These are phyloP conservation scores for Venturia asperata DNA, from an alignment of 2,329 filamentous ascomycete species.

Conservation along the genomic window DNA sequence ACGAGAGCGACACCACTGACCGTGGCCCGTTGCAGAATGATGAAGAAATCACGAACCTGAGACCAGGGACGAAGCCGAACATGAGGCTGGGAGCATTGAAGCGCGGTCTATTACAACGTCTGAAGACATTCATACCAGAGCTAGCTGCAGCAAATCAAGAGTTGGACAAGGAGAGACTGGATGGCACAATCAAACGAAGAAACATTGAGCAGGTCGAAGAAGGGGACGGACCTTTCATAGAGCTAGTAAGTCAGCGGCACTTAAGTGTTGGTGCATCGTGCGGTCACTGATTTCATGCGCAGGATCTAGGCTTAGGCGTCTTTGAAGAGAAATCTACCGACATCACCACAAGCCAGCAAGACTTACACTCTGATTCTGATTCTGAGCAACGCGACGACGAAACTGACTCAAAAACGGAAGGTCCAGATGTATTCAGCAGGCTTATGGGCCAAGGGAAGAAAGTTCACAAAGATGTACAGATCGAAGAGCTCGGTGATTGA, in stretches of 20 bases:
- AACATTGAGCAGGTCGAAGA: conserved; percentile 32
- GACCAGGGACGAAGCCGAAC: conserved; percentile 17
- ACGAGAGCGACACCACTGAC: conserved; percentile 28
- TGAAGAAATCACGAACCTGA: conserved; percentile 19
- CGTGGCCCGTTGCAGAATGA: conserved; percentile 24
- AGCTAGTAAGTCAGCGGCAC: conserved; percentile 31
- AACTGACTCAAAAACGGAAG: conserved; percentile 20
- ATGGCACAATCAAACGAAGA: conserved; percentile 33
- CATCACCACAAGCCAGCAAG: conserved; percentile 17
- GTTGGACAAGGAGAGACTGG: conserved; percentile 34
- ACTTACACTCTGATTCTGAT: conserved; percentile 25
- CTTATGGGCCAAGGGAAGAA: conserved; percentile 31
- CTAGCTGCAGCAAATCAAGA: conserved; percentile 39
- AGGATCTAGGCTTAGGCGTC: conserved; percentile 42
- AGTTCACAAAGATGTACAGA: conserved; percentile 23
- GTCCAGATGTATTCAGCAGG: conserved; percentile 31
- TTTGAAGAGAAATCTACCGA: conserved; percentile 32
- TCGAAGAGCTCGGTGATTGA: conserved; percentile 29
- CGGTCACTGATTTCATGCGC: conserved; percentile 21
- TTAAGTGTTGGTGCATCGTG: conserved; percentile 21
- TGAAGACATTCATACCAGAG: conserved; percentile 38
- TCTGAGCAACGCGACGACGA: conserved; percentile 24
- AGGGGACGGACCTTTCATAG: conserved; percentile 33
- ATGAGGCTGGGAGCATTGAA: not conserved
- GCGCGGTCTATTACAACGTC: conserved; percentile 27